These are phyloP conservation scores for Fusarium austroafricanum DNA, from an alignment of 2,329 filamentous ascomycete genomes.

Conservation along the genomic window DNA sequence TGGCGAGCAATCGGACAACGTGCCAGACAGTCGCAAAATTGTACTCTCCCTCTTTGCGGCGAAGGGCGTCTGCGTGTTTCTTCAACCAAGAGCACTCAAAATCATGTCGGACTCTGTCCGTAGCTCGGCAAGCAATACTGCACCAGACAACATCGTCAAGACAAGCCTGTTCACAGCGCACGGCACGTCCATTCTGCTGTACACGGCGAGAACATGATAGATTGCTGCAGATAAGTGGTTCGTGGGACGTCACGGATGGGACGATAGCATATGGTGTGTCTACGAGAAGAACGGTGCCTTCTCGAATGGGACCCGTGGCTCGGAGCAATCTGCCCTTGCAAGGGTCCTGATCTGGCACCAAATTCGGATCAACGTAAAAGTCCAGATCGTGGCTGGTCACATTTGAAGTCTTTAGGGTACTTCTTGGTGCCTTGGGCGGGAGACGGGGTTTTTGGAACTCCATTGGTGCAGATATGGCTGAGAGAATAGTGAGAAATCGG, in stretches of 20 bases:
- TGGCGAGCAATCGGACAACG: conserved; percentile 46
- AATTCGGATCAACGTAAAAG: conserved; percentile 41
- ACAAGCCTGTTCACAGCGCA: conserved; percentile 38
- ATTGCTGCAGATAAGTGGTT: conserved; percentile 46
- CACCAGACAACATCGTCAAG: conserved; percentile 46
- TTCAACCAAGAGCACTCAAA: conserved; percentile 47
- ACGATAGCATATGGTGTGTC: conserved; percentile 47
- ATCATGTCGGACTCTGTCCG: conserved; percentile 40
- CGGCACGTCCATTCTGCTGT: conserved; percentile 9
- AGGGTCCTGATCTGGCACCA: conserved; percentile 42
- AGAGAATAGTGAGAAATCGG: neutral
- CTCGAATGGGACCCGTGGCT: conserved; percentile 35
- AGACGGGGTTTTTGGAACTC: conserved; percentile 28
- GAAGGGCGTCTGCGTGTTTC: conserved; percentile 27
- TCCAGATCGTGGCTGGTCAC: conserved; percentile 26
- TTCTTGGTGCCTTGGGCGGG: conserved; percentile 24
- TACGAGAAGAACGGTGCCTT: conserved; percentile 45
- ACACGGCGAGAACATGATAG: conserved; percentile 41
- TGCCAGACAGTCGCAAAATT: conserved; percentile 48
- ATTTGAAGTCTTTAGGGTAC: conserved; percentile 20
- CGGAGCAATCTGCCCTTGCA: conserved; percentile 45
- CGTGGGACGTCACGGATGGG: conserved; percentile 36
- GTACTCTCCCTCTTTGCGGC: conserved; percentile 39
- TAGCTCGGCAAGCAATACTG: conserved; percentile 34
- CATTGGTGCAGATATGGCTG: conserved; percentile 21